A percentile compares a stretch with the other conserved stretches of the same genome.
Conservation (phyloP, 176 grass and related monocot species). For the Eremochloa ophiuroides region DNA sequence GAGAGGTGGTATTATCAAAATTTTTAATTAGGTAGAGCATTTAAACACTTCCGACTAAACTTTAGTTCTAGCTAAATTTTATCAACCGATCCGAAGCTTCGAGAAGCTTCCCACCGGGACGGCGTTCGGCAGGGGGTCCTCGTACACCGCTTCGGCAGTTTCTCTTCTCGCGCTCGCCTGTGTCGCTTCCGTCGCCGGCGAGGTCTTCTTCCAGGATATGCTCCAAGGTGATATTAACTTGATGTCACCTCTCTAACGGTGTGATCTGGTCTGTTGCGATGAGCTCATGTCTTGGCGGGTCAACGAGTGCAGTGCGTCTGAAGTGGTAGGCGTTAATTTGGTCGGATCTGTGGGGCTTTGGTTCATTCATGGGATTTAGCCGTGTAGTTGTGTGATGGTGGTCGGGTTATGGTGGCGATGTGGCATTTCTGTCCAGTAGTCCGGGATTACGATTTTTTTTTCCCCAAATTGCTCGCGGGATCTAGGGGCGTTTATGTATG, state of each 20-base stretch:
- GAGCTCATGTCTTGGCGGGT: neutral
- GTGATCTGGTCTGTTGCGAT: neutral
- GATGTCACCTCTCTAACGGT: neutral
- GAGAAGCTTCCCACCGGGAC: constrained; percentile 34
- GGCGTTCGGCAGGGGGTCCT: constrained; percentile 43
- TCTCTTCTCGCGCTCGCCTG: constrained; percentile 55
- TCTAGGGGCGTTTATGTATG: no score
- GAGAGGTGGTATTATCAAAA: no score
- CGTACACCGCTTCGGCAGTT: constrained; percentile 16
- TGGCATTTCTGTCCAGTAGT: no score
- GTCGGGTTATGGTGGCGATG: neutral
- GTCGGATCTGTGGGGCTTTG: constrained; percentile 3
- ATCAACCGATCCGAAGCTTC: constrained; percentile 35
- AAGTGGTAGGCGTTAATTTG: neutral
- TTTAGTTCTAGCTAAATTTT: no score
- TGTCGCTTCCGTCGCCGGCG: constrained; percentile 30
- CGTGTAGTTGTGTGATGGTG: neutral
- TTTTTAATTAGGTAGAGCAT: no score
- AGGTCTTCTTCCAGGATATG: constrained; percentile 94
- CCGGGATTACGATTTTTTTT: no score
- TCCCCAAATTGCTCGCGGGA: no score
- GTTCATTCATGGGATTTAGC: neutral
- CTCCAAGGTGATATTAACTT: constrained; percentile 66
- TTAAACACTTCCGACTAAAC: no score
- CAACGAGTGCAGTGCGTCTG: neutral